Conservation (phyloP, 129 eudicot genomes). For the Solidago caesia region DNA sequence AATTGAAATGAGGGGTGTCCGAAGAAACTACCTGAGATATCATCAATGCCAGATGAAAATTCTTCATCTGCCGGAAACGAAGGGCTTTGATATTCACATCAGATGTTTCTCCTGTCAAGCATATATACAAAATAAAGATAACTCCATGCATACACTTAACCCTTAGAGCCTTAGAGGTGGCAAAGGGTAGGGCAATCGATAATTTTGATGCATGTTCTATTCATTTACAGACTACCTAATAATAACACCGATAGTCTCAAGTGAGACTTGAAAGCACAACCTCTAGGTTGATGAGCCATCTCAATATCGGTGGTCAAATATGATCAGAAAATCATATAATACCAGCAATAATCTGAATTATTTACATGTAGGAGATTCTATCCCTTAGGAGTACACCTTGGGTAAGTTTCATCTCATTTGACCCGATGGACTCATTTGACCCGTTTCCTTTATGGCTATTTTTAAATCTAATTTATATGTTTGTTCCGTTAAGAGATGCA, state of each 20-base stretch:
- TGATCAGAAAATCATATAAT: not conserved
- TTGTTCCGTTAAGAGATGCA: not conserved
- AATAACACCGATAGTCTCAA: no score
- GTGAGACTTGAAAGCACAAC: no score
- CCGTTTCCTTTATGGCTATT: not conserved
- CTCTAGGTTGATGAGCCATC: no score
- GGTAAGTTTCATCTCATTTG: not conserved
- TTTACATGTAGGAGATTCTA: not conserved
- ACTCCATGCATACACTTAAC: constrained; percentile 7
- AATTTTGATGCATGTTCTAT: no score
- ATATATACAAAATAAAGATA: constrained; percentile 7
- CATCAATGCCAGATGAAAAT: constrained; percentile 89
- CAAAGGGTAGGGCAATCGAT: no score
- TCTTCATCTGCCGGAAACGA: constrained; percentile 89
- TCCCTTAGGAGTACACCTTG: not conserved
- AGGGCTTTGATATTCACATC: constrained; percentile 58
- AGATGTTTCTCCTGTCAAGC: constrained; percentile 71
- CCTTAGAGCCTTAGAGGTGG: not conserved
- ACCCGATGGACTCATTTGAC: not conserved
- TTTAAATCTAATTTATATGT: not conserved
- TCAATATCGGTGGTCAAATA: not conserved
- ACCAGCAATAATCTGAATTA: not conserved
- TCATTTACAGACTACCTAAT: no score
- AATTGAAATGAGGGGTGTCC: not conserved
- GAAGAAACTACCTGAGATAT: constrained; percentile 70